A percentile compares a stretch with the other conserved stretches of the same genome.
These are phyloP conservation scores for Phialophora expanda DNA, from an alignment of 2,329 filamentous ascomycete species.

Conservation along the genomic window DNA sequence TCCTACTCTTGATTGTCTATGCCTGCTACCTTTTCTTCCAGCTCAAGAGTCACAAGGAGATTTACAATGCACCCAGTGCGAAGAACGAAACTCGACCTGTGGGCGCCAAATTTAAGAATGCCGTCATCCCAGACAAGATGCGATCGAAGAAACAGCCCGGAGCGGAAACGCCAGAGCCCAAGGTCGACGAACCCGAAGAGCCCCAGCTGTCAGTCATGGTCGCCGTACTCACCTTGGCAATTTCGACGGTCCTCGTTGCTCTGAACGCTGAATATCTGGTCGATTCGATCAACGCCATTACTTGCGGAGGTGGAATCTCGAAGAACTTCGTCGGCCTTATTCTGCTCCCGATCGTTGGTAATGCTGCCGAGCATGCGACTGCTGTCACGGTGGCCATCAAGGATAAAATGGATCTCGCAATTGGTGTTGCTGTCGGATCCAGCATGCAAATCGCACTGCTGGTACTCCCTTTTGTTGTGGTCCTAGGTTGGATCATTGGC, in stretches of 20 bases:
- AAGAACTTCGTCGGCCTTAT: slow-evolving; percentile 68
- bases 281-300: slow-evolving; percentile 62
- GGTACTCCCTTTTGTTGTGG: slow-evolving; percentile 64
- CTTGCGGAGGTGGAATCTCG: slow-evolving; percentile 55
- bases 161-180: slow-evolving; percentile 28
- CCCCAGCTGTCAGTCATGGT: slow-evolving; percentile 75
- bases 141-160: slow-evolving; percentile 14
- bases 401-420: slow-evolving; percentile 72
- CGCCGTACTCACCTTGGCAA: slow-evolving; percentile 71
- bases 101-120: slow-evolving; percentile 34
- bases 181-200: slow-evolving; percentile 72
- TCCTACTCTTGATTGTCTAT: slow-evolving; percentile 86
- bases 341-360: slow-evolving; percentile 68
- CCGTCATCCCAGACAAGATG: slow-evolving; percentile 40
- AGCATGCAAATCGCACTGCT: slow-evolving; percentile 69
- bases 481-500: slow-evolving; percentile 66
- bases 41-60: slow-evolving; percentile 77
- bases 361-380: slow-evolving; percentile 69
- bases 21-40: slow-evolving; percentile 86
- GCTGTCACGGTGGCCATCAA: slow-evolving; percentile 67
- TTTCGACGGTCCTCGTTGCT: slow-evolving; percentile 79
- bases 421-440: slow-evolving; percentile 69
- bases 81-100: slow-evolving; percentile 69
- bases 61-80: slow-evolving; percentile 80
- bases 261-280: slow-evolving; percentile 73